Base-by-base conservation (phyloP, 2,329 filamentous ascomycete species). In the Botryotinia convoluta region DNA sequence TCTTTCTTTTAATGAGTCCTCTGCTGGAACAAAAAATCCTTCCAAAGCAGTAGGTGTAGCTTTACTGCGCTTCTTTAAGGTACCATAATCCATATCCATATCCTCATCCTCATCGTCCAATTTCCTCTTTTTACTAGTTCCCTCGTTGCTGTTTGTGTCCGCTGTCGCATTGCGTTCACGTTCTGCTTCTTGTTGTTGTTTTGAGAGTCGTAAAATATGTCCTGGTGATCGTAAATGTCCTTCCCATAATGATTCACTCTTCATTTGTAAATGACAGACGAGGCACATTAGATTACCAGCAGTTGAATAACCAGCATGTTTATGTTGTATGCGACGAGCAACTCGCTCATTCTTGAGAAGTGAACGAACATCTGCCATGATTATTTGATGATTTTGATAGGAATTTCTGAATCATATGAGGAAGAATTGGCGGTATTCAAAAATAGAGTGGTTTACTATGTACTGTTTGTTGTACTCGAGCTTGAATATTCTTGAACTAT, bases 351-450 rank as follows among this genome's bases (percentile, higher is more conserved):
- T 91, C 78, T 93, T 92, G 73, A 97, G 87, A 67, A 97, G 88
- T 51, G 92, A 89, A 78, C 94, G 91, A 39, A 93, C 91, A 82
- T 97, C 93, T 77, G 93, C 87, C 92, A 96, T 95, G 42, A 26
- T 60, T 59, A 22, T 37, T 67, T 48, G 29, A 20, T 32, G 65
- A 32, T 57, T 16, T 32, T 20, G 16, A 3, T 32, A 6, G 7
- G 5, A 35, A 29, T 57, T 26, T 10, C 20, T 12, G 4, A 16
- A 26, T 8, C 39, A 32, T 44, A 1, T 32, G 12, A 29, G 18
- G 61, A 45, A 20, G 18, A 45, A 35, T 18, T n/a, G 54, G 35
- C 22, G 32, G 22, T 62, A 61, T 60, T 26, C 14, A n/a, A 22
- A 9, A 8, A 20, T 14, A 12, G 16, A 54, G 45, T 14, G 18